phyloP scores from a whole-genome alignment of 345 rosid species.

The Sapria himalayana region DNA sequence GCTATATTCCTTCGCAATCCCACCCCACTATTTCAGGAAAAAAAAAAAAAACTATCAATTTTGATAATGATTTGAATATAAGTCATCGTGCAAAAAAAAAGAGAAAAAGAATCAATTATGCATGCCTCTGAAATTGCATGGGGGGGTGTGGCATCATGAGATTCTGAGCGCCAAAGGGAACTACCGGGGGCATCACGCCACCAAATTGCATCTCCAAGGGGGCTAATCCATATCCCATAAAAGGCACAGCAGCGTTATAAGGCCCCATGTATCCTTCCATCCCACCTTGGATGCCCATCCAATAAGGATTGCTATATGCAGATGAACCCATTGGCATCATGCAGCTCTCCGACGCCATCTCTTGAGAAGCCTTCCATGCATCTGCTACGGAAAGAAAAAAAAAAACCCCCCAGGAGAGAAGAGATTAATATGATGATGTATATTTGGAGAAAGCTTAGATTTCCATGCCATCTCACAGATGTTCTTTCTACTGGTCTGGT shows the following conservation, averaged over 20 bases:
- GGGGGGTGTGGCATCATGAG: slow-evolving; percentile 45
- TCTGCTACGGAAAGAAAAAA: too few relatives aligned
- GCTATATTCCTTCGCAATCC: slow-evolving; percentile 45
- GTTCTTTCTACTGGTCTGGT: background rate
- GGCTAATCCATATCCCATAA: slow-evolving; percentile 38
- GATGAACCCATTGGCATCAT: slow-evolving; percentile 75
- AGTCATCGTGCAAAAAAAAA: background rate
- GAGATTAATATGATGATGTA: too few relatives aligned
- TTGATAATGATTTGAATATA: too few relatives aligned
- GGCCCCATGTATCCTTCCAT: slow-evolving; percentile 42
- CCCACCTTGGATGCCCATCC: slow-evolving; percentile 64
- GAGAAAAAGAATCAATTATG: background rate
- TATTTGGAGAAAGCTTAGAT: too few relatives aligned
- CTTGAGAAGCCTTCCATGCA: slow-evolving; percentile 60
- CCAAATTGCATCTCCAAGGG: slow-evolving; percentile 46
- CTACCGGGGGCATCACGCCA: slow-evolving; percentile 37
- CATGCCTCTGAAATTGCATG: slow-evolving; percentile 45
- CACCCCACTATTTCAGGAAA: too few relatives aligned
- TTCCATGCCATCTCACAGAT: too few relatives aligned
- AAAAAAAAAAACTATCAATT: too few relatives aligned
- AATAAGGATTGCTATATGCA: slow-evolving; percentile 47
- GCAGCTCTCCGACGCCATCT: slow-evolving; percentile 40
- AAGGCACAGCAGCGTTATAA: slow-evolving; percentile 32
- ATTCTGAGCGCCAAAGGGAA: slow-evolving; percentile 36
- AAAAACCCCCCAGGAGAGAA: too few relatives aligned